Base-by-base conservation (phyloP, 345 rosid species). In the Diplotaxis tenuifolia region DNA sequence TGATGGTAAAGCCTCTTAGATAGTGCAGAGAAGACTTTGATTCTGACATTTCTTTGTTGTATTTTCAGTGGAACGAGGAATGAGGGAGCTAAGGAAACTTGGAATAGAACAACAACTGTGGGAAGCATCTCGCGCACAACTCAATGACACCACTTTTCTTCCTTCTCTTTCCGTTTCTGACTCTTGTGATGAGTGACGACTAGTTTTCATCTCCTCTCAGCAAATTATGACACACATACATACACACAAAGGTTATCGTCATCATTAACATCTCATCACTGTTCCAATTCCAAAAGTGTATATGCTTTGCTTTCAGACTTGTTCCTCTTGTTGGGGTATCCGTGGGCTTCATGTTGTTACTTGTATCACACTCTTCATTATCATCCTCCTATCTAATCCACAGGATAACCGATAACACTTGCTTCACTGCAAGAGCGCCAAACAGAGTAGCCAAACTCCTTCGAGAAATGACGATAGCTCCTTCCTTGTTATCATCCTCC, bases 31-130 rank as follows among this genome's bases (percentile, higher is more conserved):
- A 23, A 1, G 21, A 58, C 16, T 50, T 23, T 67, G 54, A 67
- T 74, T 50, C 9, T 9, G 28, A n/a, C n/a, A n/a, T 25, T 32
- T n/a, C n/a, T 53, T 38, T 53, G 5, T 10, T 62, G 40, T 52
- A 6, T 47, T 8, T 53, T 20, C 84, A 92, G 98, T 90, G 68
- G 91, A 92, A 76, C 80, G 98, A 72, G 96, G 93, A 9, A 72
- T 90, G 67, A 63, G 78, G 72, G 96, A 90, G 83, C 84, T 92
- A 75, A 84, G 88, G 83, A 92, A 92, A 80, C 82, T 92, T 73
- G 89, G 95, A 63, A 88, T 92, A 57, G 96, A 92, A 77, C 98
- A 85, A 62, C 96, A 87, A 63, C 87, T 92, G 15, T 92, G 98
- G 96, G 96, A 87, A 84, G 88, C 90, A 23, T 92, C 98, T 70